Evolutionary conservation across 2,329 filamentous ascomycete species (phyloP).

Genomic region (Lachnum nothofagi): DNA sequence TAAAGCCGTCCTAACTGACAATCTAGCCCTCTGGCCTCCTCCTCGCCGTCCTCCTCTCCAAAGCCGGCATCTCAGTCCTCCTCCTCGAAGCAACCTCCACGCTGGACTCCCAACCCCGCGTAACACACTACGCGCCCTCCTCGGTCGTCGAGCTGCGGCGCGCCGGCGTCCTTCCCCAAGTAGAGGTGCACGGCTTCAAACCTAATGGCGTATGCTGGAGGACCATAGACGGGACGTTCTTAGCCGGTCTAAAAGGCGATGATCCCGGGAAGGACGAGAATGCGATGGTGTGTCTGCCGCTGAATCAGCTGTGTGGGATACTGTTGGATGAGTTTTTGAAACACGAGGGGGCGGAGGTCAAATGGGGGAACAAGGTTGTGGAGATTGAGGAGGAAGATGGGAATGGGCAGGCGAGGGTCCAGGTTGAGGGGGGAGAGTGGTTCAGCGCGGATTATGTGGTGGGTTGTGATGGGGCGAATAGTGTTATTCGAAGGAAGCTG

Average conservation of each 20-base stretch:
- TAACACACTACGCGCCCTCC: slow-evolving; percentile 55
- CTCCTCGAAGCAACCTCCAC: slow-evolving; percentile 51
- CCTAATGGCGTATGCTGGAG: slow-evolving; percentile 42
- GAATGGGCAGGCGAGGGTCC: slow-evolving; percentile 41
- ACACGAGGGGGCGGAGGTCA: slow-evolving; percentile 33
- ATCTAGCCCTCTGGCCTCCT: slow-evolving; percentile 45
- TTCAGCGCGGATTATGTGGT: slow-evolving; percentile 49
- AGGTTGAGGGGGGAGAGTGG: slow-evolving; percentile 31
- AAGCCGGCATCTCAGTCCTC: slow-evolving; percentile 47
- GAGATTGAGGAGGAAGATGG: slow-evolving; percentile 45
- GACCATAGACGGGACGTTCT: slow-evolving; percentile 34
- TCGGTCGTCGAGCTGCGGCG: slow-evolving; percentile 53
- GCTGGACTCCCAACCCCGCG: slow-evolving; percentile 55
- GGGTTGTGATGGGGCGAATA: slow-evolving; percentile 52
- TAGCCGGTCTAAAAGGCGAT: slow-evolving; percentile 21
- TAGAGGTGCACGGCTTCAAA: slow-evolving; percentile 39
- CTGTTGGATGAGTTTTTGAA: slow-evolving; percentile 35
- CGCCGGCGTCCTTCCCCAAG: slow-evolving; percentile 51
- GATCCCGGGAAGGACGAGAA: slow-evolving; percentile 21
- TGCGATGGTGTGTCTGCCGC: slow-evolving; percentile 40
- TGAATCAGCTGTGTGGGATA: slow-evolving; percentile 39
- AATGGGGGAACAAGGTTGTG: slow-evolving; percentile 45
- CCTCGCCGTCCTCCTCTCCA: slow-evolving; percentile 48
- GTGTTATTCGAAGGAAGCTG: slow-evolving; percentile 43
- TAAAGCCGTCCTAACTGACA: too few species aligned